Evolutionary conservation across 2,329 filamentous ascomycete species (phyloP), one percentile per base, ranked within the genome.

Genomic region (Thermoascus crustaceus): DNA sequence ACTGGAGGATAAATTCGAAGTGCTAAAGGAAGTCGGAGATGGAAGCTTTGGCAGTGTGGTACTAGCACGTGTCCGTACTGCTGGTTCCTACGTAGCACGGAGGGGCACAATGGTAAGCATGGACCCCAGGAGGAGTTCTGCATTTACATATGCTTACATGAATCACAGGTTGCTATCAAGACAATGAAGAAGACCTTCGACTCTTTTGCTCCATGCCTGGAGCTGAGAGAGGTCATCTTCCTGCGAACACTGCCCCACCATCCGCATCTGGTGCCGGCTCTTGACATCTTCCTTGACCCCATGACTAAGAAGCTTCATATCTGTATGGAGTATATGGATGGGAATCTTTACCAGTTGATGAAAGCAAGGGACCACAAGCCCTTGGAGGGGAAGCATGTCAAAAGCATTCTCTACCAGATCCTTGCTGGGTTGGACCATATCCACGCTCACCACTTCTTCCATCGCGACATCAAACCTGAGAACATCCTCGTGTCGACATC

Each of bases 151-250:
- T 42, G 32, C 43, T 48, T 32, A 45, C 44, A 42, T 38, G 37
- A 26, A 38, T 24, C 20, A 32, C 40, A 96, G 91, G 84, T 98
- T 53, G 91, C 91, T 27, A 95, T 98, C 67, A 98, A 98, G 68
- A 96, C 91, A 4, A 98, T 98, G 91, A 98, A 98, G 74, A 98
- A 98, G 76, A 88, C 83, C 0, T 98, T 96, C 53, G 88, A 96
- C 51, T 94, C 85, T 2, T 87, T 95, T 56, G 69, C 76, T 10
- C 83, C 87, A 34, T 98, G 91, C 60, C 67, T 95, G 45, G 91
- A 98, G 63, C 76, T 98, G 35, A 82, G 91, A 43, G 91, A 98
- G 63, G 91, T 98, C 46, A 91, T 98, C 58, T 98, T 98, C 64
- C 71, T 98, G 30, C 81, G 86, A 54, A 89, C 87, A 7, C 71